phyloP scores from a whole-genome alignment of 352 stramenopile genomes.

The Pythium utonaiense region DNA sequence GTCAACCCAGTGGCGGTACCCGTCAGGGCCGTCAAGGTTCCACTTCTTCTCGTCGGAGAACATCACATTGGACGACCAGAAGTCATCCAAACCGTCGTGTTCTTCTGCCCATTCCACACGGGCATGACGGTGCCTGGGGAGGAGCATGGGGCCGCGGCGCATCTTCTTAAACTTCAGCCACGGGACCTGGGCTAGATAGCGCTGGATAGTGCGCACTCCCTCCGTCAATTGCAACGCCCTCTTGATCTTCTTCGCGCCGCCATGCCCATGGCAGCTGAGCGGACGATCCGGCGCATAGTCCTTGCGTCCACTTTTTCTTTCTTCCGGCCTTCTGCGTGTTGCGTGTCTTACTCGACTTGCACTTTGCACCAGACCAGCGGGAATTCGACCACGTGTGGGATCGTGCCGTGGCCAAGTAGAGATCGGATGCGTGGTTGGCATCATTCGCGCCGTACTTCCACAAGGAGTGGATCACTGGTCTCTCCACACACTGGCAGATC shows the following conservation, averaged over 20 bases:
- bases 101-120: neutral
- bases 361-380: neutral
- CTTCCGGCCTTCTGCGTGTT: neutral
- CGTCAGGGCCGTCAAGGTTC: neutral
- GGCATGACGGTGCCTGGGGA: neutral
- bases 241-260: neutral
- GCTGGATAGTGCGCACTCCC: neutral
- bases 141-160: neutral
- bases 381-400: neutral
- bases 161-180: neutral
- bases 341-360: neutral
- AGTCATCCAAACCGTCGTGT: neutral
- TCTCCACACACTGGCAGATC: neutral
- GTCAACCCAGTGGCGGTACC: neutral
- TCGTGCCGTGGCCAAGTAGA: neutral
- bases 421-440: neutral
- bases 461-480: neutral
- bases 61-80: neutral
- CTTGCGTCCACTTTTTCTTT: neutral
- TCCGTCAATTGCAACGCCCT: neutral
- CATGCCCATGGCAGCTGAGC: neutral
- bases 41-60: neutral
- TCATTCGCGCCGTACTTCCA: neutral
- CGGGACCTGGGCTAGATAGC: neutral
- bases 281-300: neutral